Evolutionary conservation across 805 yeast species (phyloP).

Genomic region (Ogataea kodamae): DNA sequence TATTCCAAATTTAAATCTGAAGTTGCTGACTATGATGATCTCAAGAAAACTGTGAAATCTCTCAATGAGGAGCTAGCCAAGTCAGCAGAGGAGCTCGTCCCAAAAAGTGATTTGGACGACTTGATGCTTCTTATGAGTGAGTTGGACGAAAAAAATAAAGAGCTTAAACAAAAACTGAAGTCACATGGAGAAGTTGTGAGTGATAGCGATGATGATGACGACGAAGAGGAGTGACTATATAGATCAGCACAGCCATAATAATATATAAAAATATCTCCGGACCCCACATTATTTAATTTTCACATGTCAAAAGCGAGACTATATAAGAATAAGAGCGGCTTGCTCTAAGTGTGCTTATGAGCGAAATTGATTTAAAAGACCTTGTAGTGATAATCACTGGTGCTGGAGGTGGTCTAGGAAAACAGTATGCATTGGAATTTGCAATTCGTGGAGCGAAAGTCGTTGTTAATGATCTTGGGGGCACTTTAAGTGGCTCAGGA

Average conservation of each 20-base stretch:
- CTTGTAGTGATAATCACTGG: conserved; percentile 94
- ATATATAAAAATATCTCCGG: conserved; percentile 5
- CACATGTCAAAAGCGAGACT: conserved; percentile 14
- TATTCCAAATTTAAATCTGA: conserved; percentile 13
- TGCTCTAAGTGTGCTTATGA: conserved; percentile 1
- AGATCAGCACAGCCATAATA: conserved; percentile 6
- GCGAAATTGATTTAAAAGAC: conserved; percentile 59
- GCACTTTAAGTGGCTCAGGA: conserved; percentile 72
- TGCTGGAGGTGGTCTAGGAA: conserved; percentile 97
- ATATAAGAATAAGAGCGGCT: conserved; percentile 1
- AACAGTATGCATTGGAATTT: conserved; percentile 78
- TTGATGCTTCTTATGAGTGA: conserved; percentile 73
- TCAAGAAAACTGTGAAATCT: conserved; percentile 7
- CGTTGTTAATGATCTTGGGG: conserved; percentile 93
- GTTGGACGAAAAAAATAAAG: conserved; percentile 62
- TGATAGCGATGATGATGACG: conserved; percentile 64
- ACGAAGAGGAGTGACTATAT: conserved; percentile 35
- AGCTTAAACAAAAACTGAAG: conserved; percentile 51
- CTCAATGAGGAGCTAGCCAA: conserved; percentile 7
- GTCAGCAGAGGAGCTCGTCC: conserved; percentile 33
- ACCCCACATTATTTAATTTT: conserved; percentile 18
- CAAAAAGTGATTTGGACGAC: conserved; percentile 63
- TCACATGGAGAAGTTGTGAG: conserved; percentile 58
- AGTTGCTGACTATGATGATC: conserved; percentile 9
- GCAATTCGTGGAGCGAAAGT: conserved; percentile 93